A percentile compares a stretch with the other conserved stretches of the same genome.
Conservation (phyloP, 2,329 filamentous ascomycete genomes). For the Corniculantispora saksenae region DNA sequence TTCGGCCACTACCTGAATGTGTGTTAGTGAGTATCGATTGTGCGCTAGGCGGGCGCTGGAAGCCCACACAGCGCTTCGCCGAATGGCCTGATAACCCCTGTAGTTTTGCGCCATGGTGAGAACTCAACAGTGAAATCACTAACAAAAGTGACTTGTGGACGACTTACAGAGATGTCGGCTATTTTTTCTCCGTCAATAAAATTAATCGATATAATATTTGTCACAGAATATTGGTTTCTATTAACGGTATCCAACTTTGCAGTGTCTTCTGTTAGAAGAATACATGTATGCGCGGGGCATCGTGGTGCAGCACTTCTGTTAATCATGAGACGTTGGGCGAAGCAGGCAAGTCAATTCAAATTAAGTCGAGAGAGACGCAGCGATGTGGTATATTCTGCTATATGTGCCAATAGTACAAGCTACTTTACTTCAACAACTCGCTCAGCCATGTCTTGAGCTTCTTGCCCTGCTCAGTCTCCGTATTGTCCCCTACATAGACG, state of each 20-base stretch:
- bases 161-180: not conserved
- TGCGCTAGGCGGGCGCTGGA: too few species aligned
- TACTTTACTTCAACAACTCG: slow-evolving; percentile 18
- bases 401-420: not conserved
- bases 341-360: too few species aligned
- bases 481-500: slow-evolving; percentile 23
- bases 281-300: too few species aligned
- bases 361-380: not conserved
- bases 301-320: too few species aligned
- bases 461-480: slow-evolving; percentile 26
- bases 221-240: not conserved
- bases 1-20: too few species aligned
- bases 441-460: slow-evolving; percentile 26
- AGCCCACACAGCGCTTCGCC: too few species aligned
- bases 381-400: not conserved
- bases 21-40: too few species aligned
- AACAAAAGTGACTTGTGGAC: not conserved
- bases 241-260: too few species aligned
- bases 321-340: too few species aligned
- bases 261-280: too few species aligned
- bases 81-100: not conserved
- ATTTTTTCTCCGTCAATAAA: not conserved
- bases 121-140: not conserved
- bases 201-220: not conserved
- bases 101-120: not conserved